These are phyloP conservation scores for Entrophospora sp. DNA, from an alignment of 192 early-diverging fungal species.

Conservation along the genomic window DNA sequence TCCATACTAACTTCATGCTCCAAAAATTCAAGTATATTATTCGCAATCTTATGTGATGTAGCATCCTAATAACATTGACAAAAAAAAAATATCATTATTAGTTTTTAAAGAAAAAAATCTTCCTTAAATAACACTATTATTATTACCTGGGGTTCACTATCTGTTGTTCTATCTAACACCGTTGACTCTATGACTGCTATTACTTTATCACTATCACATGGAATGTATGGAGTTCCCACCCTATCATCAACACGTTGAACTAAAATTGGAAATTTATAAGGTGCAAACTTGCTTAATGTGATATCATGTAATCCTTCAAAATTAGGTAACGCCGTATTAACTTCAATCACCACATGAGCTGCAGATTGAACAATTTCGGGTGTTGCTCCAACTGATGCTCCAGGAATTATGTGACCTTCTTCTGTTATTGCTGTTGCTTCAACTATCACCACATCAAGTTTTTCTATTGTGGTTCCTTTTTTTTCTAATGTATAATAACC, in stretches of 20 bases:
- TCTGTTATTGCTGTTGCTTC: slow-evolving; percentile 37
- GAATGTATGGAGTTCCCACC: slow-evolving; percentile 30
- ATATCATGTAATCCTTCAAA: slow-evolving; percentile 39
- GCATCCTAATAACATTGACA: slow-evolving; percentile 24
- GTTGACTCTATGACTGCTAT: slow-evolving; percentile 30
- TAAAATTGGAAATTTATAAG: slow-evolving; percentile 33
- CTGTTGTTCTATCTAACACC: slow-evolving; percentile 25
- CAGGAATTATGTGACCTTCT: slow-evolving; percentile 35
- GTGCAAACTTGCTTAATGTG: slow-evolving; percentile 20
- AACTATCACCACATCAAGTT: slow-evolving; percentile 31
- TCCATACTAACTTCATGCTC: slow-evolving; percentile 32
- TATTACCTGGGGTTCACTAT: not conserved
- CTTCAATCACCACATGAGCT: slow-evolving; percentile 32
- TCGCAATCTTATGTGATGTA: slow-evolving; percentile 24
- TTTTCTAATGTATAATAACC: slow-evolving; percentile 15
- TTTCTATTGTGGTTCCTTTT: slow-evolving; percentile 10
- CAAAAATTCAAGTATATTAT: slow-evolving; percentile 33
- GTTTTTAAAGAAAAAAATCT: not conserved
- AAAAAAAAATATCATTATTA: no score
- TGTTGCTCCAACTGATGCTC: slow-evolving; percentile 33
- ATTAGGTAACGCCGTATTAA: slow-evolving; percentile 34
- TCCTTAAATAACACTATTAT: no score
- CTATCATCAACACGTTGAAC: slow-evolving; percentile 31
- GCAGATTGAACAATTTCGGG: slow-evolving; percentile 36
- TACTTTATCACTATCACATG: slow-evolving; percentile 30